phyloP scores from a whole-genome alignment of 148 eudicot genomes.

The Camellia lanceoleosa region DNA sequence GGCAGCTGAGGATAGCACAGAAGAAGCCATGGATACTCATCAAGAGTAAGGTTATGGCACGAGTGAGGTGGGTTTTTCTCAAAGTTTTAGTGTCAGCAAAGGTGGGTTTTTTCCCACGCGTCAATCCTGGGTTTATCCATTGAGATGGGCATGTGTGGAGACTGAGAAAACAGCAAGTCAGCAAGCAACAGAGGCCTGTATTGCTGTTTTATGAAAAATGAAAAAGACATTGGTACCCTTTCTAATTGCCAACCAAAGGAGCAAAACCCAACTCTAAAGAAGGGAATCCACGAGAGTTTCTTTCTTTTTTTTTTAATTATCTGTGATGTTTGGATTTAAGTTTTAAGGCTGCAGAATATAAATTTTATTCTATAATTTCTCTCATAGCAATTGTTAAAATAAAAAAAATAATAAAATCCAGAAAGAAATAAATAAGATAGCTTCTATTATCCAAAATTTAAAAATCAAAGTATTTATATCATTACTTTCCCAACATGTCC shows the following conservation, averaged over 20 bases:
- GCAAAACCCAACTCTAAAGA: background rate
- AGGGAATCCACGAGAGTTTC: background rate
- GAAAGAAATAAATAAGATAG: too few relatives aligned
- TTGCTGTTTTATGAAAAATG: background rate
- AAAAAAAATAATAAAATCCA: too few relatives aligned
- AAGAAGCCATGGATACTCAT: slow-evolving; percentile 57
- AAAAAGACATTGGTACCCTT: slow-evolving; percentile 2
- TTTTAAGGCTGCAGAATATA: too few relatives aligned
- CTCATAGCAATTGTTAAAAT: too few relatives aligned
- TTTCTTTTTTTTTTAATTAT: too few relatives aligned
- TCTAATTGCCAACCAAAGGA: background rate
- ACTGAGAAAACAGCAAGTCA: slow-evolving; percentile 28
- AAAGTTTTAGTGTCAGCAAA: slow-evolving; percentile 40
- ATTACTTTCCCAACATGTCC: too few relatives aligned
- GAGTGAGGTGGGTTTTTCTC: background rate
- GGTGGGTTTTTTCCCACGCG: slow-evolving; percentile 55
- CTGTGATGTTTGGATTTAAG: too few relatives aligned
- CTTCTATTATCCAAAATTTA: too few relatives aligned
- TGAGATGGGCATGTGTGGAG: slow-evolving; percentile 32
- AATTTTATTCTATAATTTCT: too few relatives aligned
- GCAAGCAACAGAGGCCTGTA: background rate
- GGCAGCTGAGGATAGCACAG: slow-evolving; percentile 53
- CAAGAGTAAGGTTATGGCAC: slow-evolving; percentile 7
- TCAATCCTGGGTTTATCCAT: slow-evolving; percentile 35
- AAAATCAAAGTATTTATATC: background rate